Evolutionary conservation across 2,329 filamentous ascomycete genomes (phyloP).

Genomic region (Sarocladium strictum): DNA sequence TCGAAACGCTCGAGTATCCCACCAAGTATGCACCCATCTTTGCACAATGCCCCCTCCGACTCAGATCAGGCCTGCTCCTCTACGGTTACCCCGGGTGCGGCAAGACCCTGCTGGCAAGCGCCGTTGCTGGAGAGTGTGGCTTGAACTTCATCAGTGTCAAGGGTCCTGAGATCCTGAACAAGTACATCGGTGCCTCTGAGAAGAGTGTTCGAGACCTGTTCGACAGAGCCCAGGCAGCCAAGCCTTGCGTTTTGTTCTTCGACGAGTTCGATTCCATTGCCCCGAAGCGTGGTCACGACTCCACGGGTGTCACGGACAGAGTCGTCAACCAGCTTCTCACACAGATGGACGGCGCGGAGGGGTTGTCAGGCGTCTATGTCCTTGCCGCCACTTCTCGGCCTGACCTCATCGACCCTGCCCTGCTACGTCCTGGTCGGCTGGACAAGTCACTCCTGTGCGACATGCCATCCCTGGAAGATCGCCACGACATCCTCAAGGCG

Average conservation of each 20-base stretch:
- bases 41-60: slow-evolving; percentile 86
- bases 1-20: slow-evolving; percentile 94
- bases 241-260: slow-evolving; percentile 94
- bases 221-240: slow-evolving; percentile 82
- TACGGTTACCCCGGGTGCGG: slow-evolving; percentile 96
- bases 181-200: slow-evolving; percentile 96
- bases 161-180: slow-evolving; percentile 96
- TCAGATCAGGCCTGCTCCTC: slow-evolving; percentile 85
- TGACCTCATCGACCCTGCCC: slow-evolving; percentile 89
- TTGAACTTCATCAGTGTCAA: slow-evolving; percentile 99
- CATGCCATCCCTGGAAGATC: slow-evolving; percentile 73
- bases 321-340: slow-evolving; percentile 98
- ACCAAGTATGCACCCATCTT: slow-evolving; percentile 98
- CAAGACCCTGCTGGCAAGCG: slow-evolving; percentile 90
- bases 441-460: slow-evolving; percentile 93
- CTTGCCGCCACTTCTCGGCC: slow-evolving; percentile 89
- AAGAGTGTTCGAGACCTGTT: slow-evolving; percentile 95
- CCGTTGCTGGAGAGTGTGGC: slow-evolving; percentile 95
- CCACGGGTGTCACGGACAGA: slow-evolving; percentile 94
- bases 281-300: slow-evolving; percentile 93
- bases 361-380: slow-evolving; percentile 90
- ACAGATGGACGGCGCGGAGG: slow-evolving; percentile 98
- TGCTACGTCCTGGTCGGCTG: slow-evolving; percentile 83
- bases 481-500: slow-evolving; percentile 81
- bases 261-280: slow-evolving; percentile 98